A percentile compares a stretch with the other conserved stretches of the same genome.
Conservation (phyloP, 1,284 basidiomycete species). For the Butyriboletus appendiculatus region DNA sequence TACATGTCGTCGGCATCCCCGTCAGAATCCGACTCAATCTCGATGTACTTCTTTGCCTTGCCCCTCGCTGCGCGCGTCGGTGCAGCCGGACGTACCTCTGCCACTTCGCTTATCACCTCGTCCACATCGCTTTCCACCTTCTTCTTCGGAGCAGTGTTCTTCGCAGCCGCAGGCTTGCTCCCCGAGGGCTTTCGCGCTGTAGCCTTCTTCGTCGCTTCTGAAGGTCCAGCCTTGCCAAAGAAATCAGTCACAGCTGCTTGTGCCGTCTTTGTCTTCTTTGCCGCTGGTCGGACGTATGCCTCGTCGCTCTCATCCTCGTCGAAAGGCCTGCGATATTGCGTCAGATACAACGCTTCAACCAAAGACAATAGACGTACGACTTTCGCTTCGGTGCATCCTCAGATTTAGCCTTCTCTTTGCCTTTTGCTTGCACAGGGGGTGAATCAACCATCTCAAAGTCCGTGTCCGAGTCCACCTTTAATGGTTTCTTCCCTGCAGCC, state of each 20-base stretch:
- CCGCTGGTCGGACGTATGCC: conserved; percentile 42
- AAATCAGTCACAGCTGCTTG: conserved; percentile 58
- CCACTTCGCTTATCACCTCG: conserved; percentile 23
- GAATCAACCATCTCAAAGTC: conserved; percentile 39
- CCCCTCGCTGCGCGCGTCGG: conserved; percentile 40
- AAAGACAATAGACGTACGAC: conserved; percentile 42
- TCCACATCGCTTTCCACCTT: conserved; percentile 39
- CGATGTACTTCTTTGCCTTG: conserved; percentile 53
- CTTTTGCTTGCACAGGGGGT: conserved; percentile 25
- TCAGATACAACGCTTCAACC: conserved; percentile 7
- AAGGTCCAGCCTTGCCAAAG: conserved; percentile 50
- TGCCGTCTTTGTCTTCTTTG: conserved; percentile 50
- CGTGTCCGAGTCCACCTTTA: conserved; percentile 41
- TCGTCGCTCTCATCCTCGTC: conserved; percentile 47
- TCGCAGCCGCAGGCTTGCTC: conserved; percentile 45
- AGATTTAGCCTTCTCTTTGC: conserved; percentile 40
- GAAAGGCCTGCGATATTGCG: conserved; percentile 22
- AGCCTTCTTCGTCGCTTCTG: conserved; percentile 37
- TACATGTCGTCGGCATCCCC: conserved; percentile 34
- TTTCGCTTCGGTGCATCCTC: conserved; percentile 52
- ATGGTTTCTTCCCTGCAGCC: conserved; percentile 20
- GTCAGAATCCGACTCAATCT: conserved; percentile 49
- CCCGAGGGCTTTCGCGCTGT: conserved; percentile 51
- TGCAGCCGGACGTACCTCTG: conserved; percentile 19
- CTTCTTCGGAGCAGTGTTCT: conserved; percentile 42